Conservation (phyloP, 2,329 filamentous ascomycete species). For the Epichloe sp. region DNA sequence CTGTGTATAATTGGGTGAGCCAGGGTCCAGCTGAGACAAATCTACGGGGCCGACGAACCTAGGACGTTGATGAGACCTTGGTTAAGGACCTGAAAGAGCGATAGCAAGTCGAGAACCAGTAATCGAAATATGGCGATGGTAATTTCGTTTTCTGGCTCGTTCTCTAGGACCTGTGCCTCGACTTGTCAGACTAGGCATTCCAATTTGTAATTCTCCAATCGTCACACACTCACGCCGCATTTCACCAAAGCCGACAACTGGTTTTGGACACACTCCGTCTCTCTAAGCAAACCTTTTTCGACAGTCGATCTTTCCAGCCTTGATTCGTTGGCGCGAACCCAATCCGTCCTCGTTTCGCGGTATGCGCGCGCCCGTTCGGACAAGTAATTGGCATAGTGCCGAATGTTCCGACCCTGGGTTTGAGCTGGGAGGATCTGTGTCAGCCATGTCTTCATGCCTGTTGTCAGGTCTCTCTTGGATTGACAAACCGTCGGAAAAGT, state of each 20-base stretch:
- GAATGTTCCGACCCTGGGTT: slow-evolving; percentile 88
- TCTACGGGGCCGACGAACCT: slow-evolving; percentile 40
- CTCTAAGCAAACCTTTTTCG: slow-evolving; percentile 81
- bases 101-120: slow-evolving; percentile 76
- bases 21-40: slow-evolving; percentile 5
- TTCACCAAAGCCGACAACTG: slow-evolving; percentile 77
- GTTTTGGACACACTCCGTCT: slow-evolving; percentile 81
- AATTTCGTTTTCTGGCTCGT: slow-evolving; percentile 91
- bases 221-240: slow-evolving; percentile 58
- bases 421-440: slow-evolving; percentile 47
- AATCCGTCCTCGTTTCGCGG: slow-evolving; percentile 75
- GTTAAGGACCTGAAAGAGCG: slow-evolving; percentile 89
- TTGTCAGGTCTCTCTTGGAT: background rate
- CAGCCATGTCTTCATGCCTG: background rate
- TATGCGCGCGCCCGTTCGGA: slow-evolving; percentile 70
- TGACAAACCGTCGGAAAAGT: slow-evolving; percentile 75
- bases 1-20: slow-evolving; percentile 30
- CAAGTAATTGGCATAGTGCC: slow-evolving; percentile 81
- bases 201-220: background rate
- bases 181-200: background rate
- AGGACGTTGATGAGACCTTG: slow-evolving; percentile 95
- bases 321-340: slow-evolving; percentile 70
- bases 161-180: slow-evolving; percentile 55
- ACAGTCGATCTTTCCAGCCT: slow-evolving; percentile 75
- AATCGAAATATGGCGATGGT: slow-evolving; percentile 87